A percentile compares a stretch with the other conserved stretches of the same genome.
These are phyloP conservation scores for Aspergillus fumigatiaffinis DNA, from an alignment of 2,329 filamentous ascomycete genomes.

Conservation along the genomic window DNA sequence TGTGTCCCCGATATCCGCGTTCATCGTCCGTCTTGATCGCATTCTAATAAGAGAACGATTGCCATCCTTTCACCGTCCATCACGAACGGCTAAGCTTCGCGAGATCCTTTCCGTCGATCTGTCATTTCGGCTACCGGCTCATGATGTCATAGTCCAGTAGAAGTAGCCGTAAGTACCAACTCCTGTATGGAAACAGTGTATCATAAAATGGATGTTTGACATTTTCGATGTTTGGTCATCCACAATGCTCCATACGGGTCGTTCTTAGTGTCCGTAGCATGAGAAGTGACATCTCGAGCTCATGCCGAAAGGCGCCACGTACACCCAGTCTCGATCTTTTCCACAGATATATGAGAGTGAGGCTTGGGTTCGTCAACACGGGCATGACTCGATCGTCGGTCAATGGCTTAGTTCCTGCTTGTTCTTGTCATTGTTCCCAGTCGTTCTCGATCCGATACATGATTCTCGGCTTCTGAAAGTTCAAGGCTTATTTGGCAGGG, in stretches of 20 bases:
- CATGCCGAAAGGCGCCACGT: background rate
- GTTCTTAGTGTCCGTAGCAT: background rate
- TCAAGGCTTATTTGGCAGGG: background rate
- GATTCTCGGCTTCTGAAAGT: background rate
- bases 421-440: background rate
- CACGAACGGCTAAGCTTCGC: conserved; percentile 12
- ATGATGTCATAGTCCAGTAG: conserved; percentile 5
- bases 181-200: background rate
- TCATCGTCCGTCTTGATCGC: conserved; percentile 21
- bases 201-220: background rate
- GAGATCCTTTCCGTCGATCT: conserved; percentile 2
- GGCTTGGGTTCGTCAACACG: background rate
- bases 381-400: background rate
- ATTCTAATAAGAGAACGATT: conserved; percentile 22
- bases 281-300: background rate
- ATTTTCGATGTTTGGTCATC: background rate
- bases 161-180: background rate
- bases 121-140: conserved; percentile 5
- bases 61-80: conserved; percentile 12
- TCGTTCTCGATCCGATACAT: background rate
- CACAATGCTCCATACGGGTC: background rate
- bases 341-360: background rate
- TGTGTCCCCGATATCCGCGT: conserved; percentile 19
- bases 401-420: background rate
- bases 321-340: background rate